Base-by-base conservation (phyloP, 805 yeast genomes). In the Yarrowia sp. region DNA sequence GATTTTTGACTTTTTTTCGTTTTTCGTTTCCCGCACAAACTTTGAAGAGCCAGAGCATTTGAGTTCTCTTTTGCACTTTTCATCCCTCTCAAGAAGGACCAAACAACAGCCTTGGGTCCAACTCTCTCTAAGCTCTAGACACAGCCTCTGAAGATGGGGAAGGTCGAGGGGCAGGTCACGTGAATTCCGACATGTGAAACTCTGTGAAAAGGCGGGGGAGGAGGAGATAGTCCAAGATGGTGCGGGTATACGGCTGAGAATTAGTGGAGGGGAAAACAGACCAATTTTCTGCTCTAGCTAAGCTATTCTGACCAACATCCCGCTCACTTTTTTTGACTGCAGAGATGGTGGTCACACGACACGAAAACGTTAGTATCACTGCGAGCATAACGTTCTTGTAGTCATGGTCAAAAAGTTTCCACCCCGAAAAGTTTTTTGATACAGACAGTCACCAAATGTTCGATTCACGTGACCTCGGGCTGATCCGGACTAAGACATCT, bases 121-220 rank as follows among this genome's bases (percentile, higher is more conserved):
- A n/a, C 14, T n/a, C n/a, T n/a, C n/a, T n/a, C n/a, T n/a, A n/a
- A n/a, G n/a, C n/a, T n/a, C n/a, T n/a, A 26, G 24, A 48, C 54
- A 48, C 54, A 48, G 54, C 54, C 54, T 19, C 54, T 30, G 54
- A 48, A 32, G 16, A 48, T 21, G 38, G 54, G 54, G 54, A 48
- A 48, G 38, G 54, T 48, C 51, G 35, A 46, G 52, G 52, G 52
- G 36, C 51, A 44, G 52, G 12, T 48, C 54, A 48, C 54, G 54
- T 48, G 54, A 48, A 9, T 19, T 17, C 12, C 35, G 12, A 17
- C 52, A 46, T 46, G 52, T 46, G 52, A 46, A 46, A 28, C 52
- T 46, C 17, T 19, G 11, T 7, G n/a, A n/a, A 21, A 16, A 14
- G 28, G 24, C 19, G 41, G 41, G 36, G 36, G 36, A 14, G 12